Base-by-base conservation (phyloP, 2,329 filamentous ascomycete genomes). In the Diaporthe aspalathi region DNA sequence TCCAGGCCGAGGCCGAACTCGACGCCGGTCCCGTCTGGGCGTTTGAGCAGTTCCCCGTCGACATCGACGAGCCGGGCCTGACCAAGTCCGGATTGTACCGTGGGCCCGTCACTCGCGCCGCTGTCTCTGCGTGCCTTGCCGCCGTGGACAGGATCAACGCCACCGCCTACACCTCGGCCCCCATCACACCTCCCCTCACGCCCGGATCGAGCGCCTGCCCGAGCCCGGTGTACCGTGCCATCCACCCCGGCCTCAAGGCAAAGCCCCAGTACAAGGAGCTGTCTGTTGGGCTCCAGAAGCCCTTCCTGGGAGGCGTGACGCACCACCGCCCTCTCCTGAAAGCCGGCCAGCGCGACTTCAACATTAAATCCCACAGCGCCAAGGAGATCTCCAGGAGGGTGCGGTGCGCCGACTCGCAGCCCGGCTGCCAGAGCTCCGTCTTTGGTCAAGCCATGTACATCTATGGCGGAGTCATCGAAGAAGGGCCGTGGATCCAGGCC, bases 21-120 rank as follows among this genome's bases (percentile, higher is more conserved):
- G 82, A 84, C 66, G 81, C 80, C n/a, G 82, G 82, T 8, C 82
- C 81, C 0, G 81, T 84, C 9, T 84, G 82, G 82, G 82, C 82
- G 0, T 84, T 80, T 70, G 81, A 84, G 47, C 82, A 84, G 70
- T 84, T 84, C 72, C 73, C 77, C 7, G 75, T 84, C 69, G 74
- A 83, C 74, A 83, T 84, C 67, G 81, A 84, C 72, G 79, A 81
- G 40, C 74, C 77, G 6, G 75, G 76, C 22, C 72, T 83, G 40
- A 84, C 81, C 38, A 84, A 84, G 68, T 83, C 82, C 1, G 80
- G 78, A 32, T 74, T 84, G 3, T 84, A 84, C 69, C 78, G 82
- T 29, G 81, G 82, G 0, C 74, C 78, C 0, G 78, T 84, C 66
- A 82, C 81, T 1, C 77, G 79, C 50, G 80, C 82, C 20, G 81